Conservation (phyloP, 1,284 basidiomycete genomes). For the Puccinia novopanici region DNA sequence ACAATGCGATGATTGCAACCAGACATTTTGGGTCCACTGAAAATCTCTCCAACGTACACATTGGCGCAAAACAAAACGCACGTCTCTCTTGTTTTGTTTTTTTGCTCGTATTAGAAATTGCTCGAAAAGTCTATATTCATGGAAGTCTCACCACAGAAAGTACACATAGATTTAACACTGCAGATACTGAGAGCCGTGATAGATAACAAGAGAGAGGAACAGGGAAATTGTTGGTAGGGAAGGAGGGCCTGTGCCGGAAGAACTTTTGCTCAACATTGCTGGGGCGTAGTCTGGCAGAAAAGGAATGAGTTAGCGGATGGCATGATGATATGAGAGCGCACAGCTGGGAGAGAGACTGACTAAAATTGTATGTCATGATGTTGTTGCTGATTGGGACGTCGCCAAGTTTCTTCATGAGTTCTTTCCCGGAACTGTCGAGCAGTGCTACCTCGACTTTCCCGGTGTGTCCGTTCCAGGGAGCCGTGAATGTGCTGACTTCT, state of each 20-base stretch:
- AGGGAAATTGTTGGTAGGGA: background rate
- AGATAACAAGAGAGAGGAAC: background rate
- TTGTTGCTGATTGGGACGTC: constrained; percentile 25
- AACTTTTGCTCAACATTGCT: background rate
- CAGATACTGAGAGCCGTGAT: background rate
- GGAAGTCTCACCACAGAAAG: background rate
- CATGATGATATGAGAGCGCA: background rate
- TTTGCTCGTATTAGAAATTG: background rate
- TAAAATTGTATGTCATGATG: constrained; percentile 48
- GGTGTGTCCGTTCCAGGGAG: constrained; percentile 35
- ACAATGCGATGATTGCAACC: too few relatives aligned
- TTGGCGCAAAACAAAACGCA: too few relatives aligned
- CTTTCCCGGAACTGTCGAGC: constrained; percentile 30
- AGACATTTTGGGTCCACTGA: too few relatives aligned
- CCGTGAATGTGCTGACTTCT: constrained; percentile 22
- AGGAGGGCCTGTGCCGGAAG: constrained; percentile 12
- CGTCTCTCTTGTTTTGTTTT: too few relatives aligned
- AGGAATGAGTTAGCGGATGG: background rate
- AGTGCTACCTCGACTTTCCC: constrained; percentile 30
- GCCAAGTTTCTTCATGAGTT: constrained; percentile 28
- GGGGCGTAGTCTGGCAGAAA: constrained; percentile 17
- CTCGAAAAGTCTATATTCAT: background rate
- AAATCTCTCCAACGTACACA: too few relatives aligned
- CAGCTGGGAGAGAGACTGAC: background rate
- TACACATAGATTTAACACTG: background rate